These are phyloP conservation scores for Cymodocea nodosa DNA, from an alignment of 116 monocot species.

Conservation along the genomic window DNA sequence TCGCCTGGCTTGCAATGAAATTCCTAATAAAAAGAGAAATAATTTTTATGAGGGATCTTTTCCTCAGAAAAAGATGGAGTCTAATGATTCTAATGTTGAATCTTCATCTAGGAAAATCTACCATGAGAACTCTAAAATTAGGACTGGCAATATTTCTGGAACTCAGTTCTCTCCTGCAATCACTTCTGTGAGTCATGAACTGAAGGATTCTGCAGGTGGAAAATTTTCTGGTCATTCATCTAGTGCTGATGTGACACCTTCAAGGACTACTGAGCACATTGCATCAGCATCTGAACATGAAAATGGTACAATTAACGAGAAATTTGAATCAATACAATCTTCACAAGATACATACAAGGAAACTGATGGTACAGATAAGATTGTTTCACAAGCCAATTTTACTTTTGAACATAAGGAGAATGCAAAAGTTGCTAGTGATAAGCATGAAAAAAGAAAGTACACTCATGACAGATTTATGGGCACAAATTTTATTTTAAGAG, in stretches of 20 bases:
- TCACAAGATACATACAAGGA: conserved; percentile 17
- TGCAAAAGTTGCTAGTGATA: conserved; percentile 22
- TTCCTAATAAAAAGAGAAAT: conserved; percentile 35
- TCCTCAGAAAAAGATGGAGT: conserved; percentile 45
- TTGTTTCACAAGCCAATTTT: conserved; percentile 5
- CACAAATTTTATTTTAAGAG: conserved; percentile 16
- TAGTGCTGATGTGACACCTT: conserved; percentile 15
- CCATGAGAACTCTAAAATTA: conserved; percentile 19
- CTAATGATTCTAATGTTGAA: conserved; percentile 30
- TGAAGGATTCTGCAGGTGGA: conserved; percentile 8
- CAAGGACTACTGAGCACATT: conserved; percentile 13
- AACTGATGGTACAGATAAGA: conserved; percentile 9
- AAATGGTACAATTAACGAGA: conserved; percentile 18
- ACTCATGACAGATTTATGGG: conserved; percentile 37
- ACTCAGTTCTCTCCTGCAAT: conserved; percentile 5
- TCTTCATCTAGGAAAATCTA: conserved; percentile 17
- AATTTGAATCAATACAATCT: conserved; percentile 17
- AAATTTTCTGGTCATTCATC: conserved; percentile 4
- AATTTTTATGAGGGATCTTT: conserved; percentile 41
- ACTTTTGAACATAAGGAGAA: conserved; percentile 19
- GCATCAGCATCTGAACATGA: conserved; percentile 5
- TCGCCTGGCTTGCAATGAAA: conserved; percentile 66
- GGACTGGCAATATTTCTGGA: conserved; percentile 6
- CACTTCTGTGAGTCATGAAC: conserved; percentile 3
- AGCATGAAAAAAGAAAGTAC: conserved; percentile 30